Evolutionary conservation across 148 eudicot species (phyloP).

Genomic region (Fagopyrum homotropicum): DNA sequence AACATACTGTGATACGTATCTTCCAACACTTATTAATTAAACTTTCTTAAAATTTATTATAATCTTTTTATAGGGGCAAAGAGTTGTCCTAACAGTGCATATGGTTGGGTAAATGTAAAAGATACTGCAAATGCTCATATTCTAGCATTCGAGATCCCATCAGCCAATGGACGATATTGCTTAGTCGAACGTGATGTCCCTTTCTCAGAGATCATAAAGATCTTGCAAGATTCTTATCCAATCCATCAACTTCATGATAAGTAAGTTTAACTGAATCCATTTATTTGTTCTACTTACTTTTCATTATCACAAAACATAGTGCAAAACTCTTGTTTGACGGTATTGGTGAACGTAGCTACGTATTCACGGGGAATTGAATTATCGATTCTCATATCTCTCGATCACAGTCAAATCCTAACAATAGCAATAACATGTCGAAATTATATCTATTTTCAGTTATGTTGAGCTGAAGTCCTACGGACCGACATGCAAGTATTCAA

Average conservation of each 20-base stretch:
- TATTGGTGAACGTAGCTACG: no score
- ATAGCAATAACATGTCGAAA: no score
- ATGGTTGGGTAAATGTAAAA: conserved; percentile 33
- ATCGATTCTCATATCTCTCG: no score
- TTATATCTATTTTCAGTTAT: no score
- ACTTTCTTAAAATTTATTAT: no score
- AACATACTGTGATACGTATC: no score
- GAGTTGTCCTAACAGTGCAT: conserved; percentile 24
- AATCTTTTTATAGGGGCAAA: conserved; percentile 26
- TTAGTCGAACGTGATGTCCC: conserved; percentile 46
- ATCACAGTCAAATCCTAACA: no score
- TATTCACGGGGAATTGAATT: no score
- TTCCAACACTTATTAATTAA: no score
- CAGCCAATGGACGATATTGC: conserved; percentile 44
- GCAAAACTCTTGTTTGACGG: no score
- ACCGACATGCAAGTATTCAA: neutral
- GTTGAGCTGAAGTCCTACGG: neutral
- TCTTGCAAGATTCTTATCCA: neutral
- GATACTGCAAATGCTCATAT: conserved; percentile 46
- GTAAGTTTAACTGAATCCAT: neutral
- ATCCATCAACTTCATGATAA: neutral
- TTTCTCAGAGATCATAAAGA: conserved; percentile 19
- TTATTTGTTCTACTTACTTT: no score
- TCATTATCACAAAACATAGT: no score
- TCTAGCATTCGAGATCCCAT: conserved; percentile 35